Evolutionary conservation across 208 protist genomes (phyloP).

Genomic region (Trypanosoma lewisi): DNA sequence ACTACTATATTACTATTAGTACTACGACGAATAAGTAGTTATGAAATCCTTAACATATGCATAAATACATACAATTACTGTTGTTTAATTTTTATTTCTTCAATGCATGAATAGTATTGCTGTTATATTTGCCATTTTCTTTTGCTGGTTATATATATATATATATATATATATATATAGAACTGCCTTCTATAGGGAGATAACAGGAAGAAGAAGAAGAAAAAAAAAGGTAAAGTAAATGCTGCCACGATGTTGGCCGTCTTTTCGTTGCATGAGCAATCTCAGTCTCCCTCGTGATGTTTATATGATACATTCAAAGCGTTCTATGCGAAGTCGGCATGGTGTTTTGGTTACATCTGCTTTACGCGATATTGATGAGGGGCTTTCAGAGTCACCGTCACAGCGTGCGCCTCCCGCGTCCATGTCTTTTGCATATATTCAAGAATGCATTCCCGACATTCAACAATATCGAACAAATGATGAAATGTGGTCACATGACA

Average conservation of each 20-base stretch:
- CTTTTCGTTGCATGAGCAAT: background rate
- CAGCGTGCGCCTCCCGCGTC: slow-evolving; percentile 17
- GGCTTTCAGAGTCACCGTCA: background rate
- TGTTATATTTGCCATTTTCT: too few relatives aligned
- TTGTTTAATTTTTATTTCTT: too few relatives aligned
- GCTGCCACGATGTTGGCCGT: background rate
- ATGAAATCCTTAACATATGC: too few relatives aligned
- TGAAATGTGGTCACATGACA: slow-evolving; percentile 47
- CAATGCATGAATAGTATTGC: too few relatives aligned
- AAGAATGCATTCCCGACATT: slow-evolving; percentile 24
- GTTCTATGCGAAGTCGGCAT: slow-evolving; percentile 3
- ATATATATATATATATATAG: background rate
- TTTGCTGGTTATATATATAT: too few relatives aligned
- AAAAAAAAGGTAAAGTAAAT: background rate
- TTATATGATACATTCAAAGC: slow-evolving; percentile 6
- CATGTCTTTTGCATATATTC: slow-evolving; percentile 27
- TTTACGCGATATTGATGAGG: slow-evolving; percentile 1
- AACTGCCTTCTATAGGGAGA: slow-evolving; percentile 3
- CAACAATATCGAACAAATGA: slow-evolving; percentile 41
- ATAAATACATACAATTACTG: too few relatives aligned
- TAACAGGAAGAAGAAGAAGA: background rate
- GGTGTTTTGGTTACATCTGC: background rate
- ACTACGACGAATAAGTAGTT: too few relatives aligned
- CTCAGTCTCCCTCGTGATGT: background rate
- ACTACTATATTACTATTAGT: too few relatives aligned